Base-by-base conservation (phyloP, 139 green algal genomes). In the Dunaliella sp. region DNA sequence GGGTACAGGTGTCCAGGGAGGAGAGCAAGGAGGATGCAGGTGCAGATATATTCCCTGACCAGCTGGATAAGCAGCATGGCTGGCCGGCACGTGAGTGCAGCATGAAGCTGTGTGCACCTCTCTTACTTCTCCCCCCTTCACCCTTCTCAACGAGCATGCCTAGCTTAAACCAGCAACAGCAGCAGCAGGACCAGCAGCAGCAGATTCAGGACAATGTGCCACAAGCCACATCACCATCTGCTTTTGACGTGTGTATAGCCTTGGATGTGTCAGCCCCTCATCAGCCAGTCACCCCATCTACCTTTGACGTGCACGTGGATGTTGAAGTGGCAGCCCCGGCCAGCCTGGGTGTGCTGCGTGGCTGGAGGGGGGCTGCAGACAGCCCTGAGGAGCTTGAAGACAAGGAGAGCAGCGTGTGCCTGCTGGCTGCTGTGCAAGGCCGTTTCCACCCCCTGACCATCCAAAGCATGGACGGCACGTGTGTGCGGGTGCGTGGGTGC, bases 301-400 rank as follows among this genome's bases (percentile, higher is more conserved):
- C 31, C 3, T 33, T 33, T 22, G 12, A 80, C 16, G 48, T 80
- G 74, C 21, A 7, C 3, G 7, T 36, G 36, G 84, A 48, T 16
- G 84, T 77, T 12, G 77, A 78, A 21, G 30, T 31, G 21, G 36
- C 36, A 3, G 76, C 74, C 1, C 25, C 21, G 3, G 84, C 83
- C 30, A 77, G 75, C 31, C 83, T 86, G 31, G 74, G 33, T 38
- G 83, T 80, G 48, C 48, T 85, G 59, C 38, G 82, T 24, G 57
- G 48, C n/a, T 48, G 77, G 77, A 38, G 77, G 21, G 77, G 22
- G 2, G 25, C 48, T 57, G 77, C 3, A 31, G 31, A 48, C 77
- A 82, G 31, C 31, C 31, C n/a, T 33, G 74, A 33, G 74, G 74
- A 80, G 74, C n/a, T 37, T 7, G 74, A 80, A 24, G 31, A 80